Percentiles rank a stretch among this genome's conserved stretches.
phyloP scores from a whole-genome alignment of 2,329 filamentous ascomycete genomes.

The Aspergillus pseudoterreus region DNA sequence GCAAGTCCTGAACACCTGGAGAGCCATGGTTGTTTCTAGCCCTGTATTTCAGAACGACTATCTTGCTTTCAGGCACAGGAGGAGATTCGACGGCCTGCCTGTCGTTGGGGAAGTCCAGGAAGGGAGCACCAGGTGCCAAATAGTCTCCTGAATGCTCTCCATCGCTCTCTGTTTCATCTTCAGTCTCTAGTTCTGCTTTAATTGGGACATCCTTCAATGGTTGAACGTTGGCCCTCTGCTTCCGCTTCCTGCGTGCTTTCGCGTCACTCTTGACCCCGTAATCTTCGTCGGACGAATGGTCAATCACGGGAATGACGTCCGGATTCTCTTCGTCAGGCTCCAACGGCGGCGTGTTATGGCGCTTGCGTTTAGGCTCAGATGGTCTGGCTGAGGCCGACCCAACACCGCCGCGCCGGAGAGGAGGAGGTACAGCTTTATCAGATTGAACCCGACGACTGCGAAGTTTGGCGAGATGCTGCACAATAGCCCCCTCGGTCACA shows the following conservation, averaged over 20 bases:
- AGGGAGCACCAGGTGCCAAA: constrained; percentile 13
- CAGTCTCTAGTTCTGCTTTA: constrained; percentile 10
- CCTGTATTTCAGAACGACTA: constrained; percentile 14
- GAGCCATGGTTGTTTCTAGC: background rate
- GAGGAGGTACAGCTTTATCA: constrained; percentile 37
- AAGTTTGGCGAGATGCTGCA: constrained; percentile 46
- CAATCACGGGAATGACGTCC: background rate
- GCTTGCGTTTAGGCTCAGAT: background rate
- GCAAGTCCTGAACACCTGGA: background rate
- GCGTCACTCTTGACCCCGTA: background rate
- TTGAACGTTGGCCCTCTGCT: background rate
- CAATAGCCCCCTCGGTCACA: constrained; percentile 43
- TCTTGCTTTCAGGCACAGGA: constrained; percentile 1
- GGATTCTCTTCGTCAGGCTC: background rate
- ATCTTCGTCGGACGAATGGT: constrained; percentile 8
- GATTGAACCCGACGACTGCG: constrained; percentile 32
- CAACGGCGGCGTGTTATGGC: background rate
- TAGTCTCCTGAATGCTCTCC: constrained; percentile 6
- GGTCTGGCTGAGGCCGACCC: constrained; percentile 11
- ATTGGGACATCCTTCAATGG: background rate
- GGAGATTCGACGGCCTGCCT: background rate
- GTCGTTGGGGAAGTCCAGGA: constrained; percentile 16
- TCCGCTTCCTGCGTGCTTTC: background rate
- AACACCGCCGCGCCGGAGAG: constrained; percentile 33
- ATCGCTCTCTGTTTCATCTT: constrained; percentile 4